phyloP scores from a whole-genome alignment of 2,329 filamentous ascomycete genomes.

The Ampelomyces quisqualis region DNA sequence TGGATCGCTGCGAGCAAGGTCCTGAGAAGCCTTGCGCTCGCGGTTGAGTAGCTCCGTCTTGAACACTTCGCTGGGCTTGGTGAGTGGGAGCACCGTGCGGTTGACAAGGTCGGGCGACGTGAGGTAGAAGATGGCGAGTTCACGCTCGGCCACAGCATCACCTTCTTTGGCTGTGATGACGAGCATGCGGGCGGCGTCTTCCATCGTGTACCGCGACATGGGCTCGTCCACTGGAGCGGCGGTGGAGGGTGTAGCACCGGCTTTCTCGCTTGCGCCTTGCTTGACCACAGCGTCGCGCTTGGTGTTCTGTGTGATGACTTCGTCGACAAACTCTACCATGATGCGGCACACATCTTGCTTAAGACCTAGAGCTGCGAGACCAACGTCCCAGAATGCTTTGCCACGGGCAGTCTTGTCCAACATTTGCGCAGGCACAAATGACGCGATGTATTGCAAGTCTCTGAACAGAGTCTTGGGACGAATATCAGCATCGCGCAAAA shows the following conservation, averaged over 20 bases:
- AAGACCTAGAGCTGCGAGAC: slow-evolving; percentile 80
- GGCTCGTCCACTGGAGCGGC: slow-evolving; percentile 30
- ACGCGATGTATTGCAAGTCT: slow-evolving; percentile 58
- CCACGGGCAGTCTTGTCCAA: slow-evolving; percentile 60
- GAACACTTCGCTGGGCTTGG: slow-evolving; percentile 84
- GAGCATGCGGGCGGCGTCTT: slow-evolving; percentile 85
- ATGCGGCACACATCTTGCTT: slow-evolving; percentile 86
- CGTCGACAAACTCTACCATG: slow-evolving; percentile 74
- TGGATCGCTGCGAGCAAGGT: slow-evolving; percentile 71
- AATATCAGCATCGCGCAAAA: slow-evolving; percentile 49
- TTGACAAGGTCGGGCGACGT: slow-evolving; percentile 83
- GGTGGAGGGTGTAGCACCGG: slow-evolving; percentile 10
- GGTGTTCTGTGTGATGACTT: slow-evolving; percentile 68
- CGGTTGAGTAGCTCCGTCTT: slow-evolving; percentile 79
- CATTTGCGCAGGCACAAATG: slow-evolving; percentile 59
- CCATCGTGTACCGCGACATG: slow-evolving; percentile 66
- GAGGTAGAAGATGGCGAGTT: slow-evolving; percentile 90
- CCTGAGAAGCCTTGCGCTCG: slow-evolving; percentile 56
- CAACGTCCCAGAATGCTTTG: slow-evolving; percentile 88
- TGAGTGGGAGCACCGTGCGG: slow-evolving; percentile 78
- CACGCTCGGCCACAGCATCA: slow-evolving; percentile 81
- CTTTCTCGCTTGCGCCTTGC: slow-evolving; percentile 28
- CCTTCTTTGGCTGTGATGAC: slow-evolving; percentile 93
- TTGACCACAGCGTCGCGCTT: slow-evolving; percentile 52
- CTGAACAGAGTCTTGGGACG: slow-evolving; percentile 52